Conservation (phyloP, 345 rosid species). For the Excoecaria agallocha region DNA sequence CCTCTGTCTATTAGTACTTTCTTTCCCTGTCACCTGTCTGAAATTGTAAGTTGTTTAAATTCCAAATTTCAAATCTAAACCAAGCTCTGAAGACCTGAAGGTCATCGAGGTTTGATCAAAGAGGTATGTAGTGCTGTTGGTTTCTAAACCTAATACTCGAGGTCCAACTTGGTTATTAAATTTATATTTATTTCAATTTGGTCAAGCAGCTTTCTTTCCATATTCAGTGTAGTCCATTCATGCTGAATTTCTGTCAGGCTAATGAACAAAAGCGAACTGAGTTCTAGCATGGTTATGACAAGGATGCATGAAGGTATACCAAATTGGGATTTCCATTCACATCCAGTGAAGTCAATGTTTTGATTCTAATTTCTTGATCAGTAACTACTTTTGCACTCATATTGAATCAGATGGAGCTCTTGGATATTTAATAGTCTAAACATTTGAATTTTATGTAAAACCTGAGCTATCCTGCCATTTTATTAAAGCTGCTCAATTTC, state of each 20-base stretch:
- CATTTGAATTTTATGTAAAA: not conserved
- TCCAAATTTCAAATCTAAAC: not conserved
- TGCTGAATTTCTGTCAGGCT: not conserved
- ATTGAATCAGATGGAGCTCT: not conserved
- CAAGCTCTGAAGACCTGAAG: not conserved
- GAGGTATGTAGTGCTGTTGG: not conserved
- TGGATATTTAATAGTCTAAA: not conserved
- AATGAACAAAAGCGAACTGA: not conserved
- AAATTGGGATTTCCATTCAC: not conserved
- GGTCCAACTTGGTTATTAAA: not conserved
- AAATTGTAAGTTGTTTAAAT: not conserved
- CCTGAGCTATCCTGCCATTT: not conserved
- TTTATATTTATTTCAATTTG: not conserved
- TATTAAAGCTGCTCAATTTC: not conserved
- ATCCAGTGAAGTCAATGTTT: not conserved
- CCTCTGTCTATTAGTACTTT: not conserved
- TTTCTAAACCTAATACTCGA: not conserved
- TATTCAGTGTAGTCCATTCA: not conserved
- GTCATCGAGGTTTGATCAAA: not conserved
- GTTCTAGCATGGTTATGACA: not conserved
- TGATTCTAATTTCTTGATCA: not conserved
- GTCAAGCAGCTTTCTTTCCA: not conserved
- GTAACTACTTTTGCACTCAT: not conserved
- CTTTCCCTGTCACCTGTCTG: too few relatives aligned
- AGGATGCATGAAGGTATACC: not conserved